Percentiles rank a stretch among this genome's conserved stretches.
Evolutionary conservation across 208 protist species (phyloP).

Genomic region (Leishmania guyanensis): DNA sequence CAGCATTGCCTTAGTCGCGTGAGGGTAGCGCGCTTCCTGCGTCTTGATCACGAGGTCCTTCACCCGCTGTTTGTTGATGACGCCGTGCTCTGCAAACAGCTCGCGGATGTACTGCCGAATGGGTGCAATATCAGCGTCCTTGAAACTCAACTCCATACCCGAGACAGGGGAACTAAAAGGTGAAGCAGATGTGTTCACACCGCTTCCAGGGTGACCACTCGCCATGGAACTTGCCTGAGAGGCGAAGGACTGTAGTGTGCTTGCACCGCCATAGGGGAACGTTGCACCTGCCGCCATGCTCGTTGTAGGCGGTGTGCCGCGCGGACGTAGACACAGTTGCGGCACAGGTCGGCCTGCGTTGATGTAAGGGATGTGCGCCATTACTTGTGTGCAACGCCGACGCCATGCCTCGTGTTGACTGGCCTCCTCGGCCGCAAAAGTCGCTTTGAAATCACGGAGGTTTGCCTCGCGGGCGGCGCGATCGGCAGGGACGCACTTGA

Average conservation of each 20-base stretch:
- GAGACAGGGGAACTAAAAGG: slow-evolving; percentile 15
- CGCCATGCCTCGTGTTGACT: slow-evolving; percentile 60
- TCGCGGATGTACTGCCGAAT: slow-evolving; percentile 67
- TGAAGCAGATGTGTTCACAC: slow-evolving; percentile 3
- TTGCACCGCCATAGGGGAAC: slow-evolving; percentile 18
- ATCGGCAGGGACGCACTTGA: slow-evolving; percentile 55
- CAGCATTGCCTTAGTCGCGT: slow-evolving; percentile 80
- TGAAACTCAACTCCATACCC: slow-evolving; percentile 13
- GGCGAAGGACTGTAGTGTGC: not conserved
- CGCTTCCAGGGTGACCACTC: not conserved
- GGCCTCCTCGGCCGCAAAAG: slow-evolving; percentile 46
- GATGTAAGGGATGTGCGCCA: slow-evolving; percentile 53
- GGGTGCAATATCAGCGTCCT: slow-evolving; percentile 51
- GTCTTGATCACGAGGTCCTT: slow-evolving; percentile 80
- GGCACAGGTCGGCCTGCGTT: slow-evolving; percentile 35
- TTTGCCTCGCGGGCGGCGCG: slow-evolving; percentile 10
- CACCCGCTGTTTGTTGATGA: slow-evolving; percentile 81
- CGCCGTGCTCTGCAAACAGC: slow-evolving; percentile 81
- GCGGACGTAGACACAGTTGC: slow-evolving; percentile 35
- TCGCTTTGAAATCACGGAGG: slow-evolving; percentile 30
- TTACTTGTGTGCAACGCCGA: slow-evolving; percentile 38
- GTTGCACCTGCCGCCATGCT: not conserved
- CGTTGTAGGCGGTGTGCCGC: slow-evolving; percentile 6
- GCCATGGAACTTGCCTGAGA: not conserved
- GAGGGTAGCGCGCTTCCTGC: slow-evolving; percentile 62